phyloP scores from a whole-genome alignment of 139 green algal species.

The Coelastrella sp. region DNA sequence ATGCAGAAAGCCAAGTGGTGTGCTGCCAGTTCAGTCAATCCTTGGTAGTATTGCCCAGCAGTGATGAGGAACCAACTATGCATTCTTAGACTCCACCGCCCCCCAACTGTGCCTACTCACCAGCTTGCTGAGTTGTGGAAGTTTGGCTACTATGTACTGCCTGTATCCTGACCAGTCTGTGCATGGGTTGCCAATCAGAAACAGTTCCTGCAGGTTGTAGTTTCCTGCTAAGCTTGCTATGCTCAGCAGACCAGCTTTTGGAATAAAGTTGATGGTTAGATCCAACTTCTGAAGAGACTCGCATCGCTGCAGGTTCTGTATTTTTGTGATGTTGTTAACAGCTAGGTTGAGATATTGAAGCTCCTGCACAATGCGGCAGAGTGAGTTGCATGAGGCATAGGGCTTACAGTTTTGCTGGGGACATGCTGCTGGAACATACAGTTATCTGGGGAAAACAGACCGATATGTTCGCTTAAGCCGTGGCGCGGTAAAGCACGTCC shows the following conservation, averaged over 20 bases:
- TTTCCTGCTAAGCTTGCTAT: conserved; percentile 52
- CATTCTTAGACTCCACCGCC: too few species aligned
- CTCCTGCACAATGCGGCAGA: conserved; percentile 68
- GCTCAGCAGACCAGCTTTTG: conserved; percentile 61
- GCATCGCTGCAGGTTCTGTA: conserved; percentile 91
- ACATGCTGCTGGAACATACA: too few species aligned
- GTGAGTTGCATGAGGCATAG: neutral
- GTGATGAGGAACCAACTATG: too few species aligned
- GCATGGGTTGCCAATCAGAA: conserved; percentile 93
- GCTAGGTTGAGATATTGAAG: conserved; percentile 94
- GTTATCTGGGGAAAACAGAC: too few species aligned
- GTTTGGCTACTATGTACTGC: conserved; percentile 81
- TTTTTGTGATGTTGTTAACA: conserved; percentile 90
- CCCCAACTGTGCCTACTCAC: too few species aligned
- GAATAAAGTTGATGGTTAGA: conserved; percentile 93
- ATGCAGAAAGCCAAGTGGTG: too few species aligned
- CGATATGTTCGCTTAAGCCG: too few species aligned
- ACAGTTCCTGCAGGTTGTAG: conserved; percentile 71
- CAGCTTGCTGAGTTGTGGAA: conserved; percentile 79
- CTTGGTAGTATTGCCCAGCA: too few species aligned
- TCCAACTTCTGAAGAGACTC: conserved; percentile 92
- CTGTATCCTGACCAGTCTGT: conserved; percentile 82
- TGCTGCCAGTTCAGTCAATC: too few species aligned
- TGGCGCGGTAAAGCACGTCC: too few species aligned
- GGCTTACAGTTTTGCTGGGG: too few species aligned